phyloP scores from a whole-genome alignment of 1,284 basidiomycete species.

The Leccinum laetum region DNA sequence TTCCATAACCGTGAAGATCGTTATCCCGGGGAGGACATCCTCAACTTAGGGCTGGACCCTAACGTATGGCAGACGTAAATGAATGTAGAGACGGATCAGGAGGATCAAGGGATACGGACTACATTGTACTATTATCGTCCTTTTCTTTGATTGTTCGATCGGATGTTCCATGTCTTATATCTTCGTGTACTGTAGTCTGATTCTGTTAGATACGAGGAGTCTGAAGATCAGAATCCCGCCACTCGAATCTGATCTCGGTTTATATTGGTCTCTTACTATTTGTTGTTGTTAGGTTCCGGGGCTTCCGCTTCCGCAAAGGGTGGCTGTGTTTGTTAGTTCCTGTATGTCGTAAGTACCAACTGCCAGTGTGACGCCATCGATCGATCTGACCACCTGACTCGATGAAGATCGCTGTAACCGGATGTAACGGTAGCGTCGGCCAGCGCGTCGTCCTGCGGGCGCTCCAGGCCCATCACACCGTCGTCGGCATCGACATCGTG shows the following conservation, averaged over 20 bases:
- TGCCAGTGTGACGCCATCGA: too few species aligned
- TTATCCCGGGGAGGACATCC: slow-evolving; percentile 17
- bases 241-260: neutral
- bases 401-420: slow-evolving; percentile 57
- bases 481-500: slow-evolving; percentile 56
- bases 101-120: neutral
- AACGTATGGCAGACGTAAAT: neutral
- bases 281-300: slow-evolving; percentile 19
- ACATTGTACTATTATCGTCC: neutral
- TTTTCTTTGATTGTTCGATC: neutral
- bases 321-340: too few species aligned
- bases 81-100: neutral
- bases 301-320: neutral
- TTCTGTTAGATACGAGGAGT: too few species aligned
- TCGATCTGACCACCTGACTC: neutral
- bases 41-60: slow-evolving; percentile 13
- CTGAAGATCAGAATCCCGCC: neutral
- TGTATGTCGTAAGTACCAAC: too few species aligned
- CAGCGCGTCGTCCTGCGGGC: slow-evolving; percentile 51
- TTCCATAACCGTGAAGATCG: neutral
- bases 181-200: slow-evolving; percentile 4
- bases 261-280: slow-evolving; percentile 13
- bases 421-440: slow-evolving; percentile 64
- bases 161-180: neutral
- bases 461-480: slow-evolving; percentile 50